Evolutionary conservation across 305 asterid genomes (phyloP).

Genomic region (Fraxinus greggii): DNA sequence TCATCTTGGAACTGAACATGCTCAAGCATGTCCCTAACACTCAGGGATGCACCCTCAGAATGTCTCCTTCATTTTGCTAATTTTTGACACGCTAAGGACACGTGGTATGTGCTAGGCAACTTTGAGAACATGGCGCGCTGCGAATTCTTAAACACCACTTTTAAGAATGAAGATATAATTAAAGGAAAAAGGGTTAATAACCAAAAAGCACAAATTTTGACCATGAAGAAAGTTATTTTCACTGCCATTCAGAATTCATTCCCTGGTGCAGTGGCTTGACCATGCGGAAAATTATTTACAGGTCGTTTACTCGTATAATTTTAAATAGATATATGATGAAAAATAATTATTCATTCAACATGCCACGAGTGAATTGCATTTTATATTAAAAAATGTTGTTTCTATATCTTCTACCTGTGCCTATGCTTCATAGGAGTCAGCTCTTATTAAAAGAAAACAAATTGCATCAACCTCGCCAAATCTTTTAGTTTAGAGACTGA

Average conservation of each 20-base stretch:
- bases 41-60: neutral
- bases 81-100: neutral
- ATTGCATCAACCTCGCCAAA: neutral
- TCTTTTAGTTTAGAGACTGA: neutral
- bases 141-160: neutral
- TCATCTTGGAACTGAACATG: neutral
- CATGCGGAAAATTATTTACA: neutral
- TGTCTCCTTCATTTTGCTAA: neutral
- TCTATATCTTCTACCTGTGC: neutral
- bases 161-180: neutral
- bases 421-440: neutral
- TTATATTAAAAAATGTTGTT: neutral
- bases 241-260: neutral
- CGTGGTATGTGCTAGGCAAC: neutral
- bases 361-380: neutral
- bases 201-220: neutral
- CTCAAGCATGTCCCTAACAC: neutral
- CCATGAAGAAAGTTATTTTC: neutral
- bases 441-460: neutral
- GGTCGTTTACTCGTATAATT: neutral
- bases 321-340: neutral
- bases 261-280: neutral
- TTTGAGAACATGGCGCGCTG: neutral
- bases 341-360: neutral
- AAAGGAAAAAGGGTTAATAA: neutral